Evolutionary conservation across 345 rosid species (phyloP).

Genomic region (Nephelium lappaceum): DNA sequence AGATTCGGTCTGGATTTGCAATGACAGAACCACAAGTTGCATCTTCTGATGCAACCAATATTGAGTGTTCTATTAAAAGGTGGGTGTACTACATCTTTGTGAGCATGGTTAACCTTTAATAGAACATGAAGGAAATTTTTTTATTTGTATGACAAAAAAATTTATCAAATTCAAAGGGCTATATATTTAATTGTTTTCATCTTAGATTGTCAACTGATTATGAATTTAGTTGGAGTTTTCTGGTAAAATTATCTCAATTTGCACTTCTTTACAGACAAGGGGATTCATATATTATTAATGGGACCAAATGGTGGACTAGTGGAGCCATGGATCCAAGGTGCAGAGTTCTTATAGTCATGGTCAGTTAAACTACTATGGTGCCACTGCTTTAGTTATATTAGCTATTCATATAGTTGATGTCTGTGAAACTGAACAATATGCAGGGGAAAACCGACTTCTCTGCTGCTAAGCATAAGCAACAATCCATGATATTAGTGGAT

Average conservation of each 20-base stretch:
- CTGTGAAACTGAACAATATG: constrained; percentile 19
- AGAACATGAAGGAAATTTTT: not conserved
- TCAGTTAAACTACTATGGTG: constrained; percentile 40
- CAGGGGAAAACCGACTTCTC: constrained; percentile 93
- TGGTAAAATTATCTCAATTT: constrained; percentile 9
- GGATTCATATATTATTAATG: constrained; percentile 79
- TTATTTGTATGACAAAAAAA: not conserved
- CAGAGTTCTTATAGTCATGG: constrained; percentile 92
- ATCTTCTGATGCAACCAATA: constrained; percentile 98
- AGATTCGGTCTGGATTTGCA: constrained; percentile 96
- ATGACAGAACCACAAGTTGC: constrained; percentile 99
- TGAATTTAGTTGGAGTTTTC: constrained; percentile 13
- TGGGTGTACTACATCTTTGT: constrained; percentile 14
- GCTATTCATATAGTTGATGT: constrained; percentile 9
- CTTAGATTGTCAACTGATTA: not conserved
- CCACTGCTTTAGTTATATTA: constrained; percentile 6
- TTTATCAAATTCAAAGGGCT: not conserved
- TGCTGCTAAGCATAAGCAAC: constrained; percentile 86
- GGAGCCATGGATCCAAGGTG: constrained; percentile 99
- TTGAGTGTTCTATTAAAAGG: constrained; percentile 94
- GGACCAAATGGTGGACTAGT: constrained; percentile 99
- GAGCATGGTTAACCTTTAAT: not conserved
- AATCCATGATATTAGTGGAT: constrained; percentile 96
- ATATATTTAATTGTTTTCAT: constrained; percentile 11
- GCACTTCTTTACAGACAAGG: constrained; percentile 60